A percentile compares a stretch with the other conserved stretches of the same genome.
Conservation (phyloP, 1,139 yeast genomes). For the Diutina mesorugosa region DNA sequence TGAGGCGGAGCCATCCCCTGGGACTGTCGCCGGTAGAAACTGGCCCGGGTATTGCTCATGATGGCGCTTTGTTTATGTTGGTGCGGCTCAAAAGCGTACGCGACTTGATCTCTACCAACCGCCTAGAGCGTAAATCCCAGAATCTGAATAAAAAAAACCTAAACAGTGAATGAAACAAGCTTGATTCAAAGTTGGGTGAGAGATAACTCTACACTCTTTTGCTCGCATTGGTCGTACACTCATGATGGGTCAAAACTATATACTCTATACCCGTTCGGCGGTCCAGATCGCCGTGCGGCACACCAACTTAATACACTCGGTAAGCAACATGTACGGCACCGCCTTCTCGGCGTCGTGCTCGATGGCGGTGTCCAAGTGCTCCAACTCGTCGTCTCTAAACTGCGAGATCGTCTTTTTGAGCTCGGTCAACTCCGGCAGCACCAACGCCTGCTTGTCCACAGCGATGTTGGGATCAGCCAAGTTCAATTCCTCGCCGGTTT, state of each 20-base stretch:
- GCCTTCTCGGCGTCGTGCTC: conserved; percentile 88
- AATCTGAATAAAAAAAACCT: too few species aligned
- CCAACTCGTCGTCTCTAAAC: conserved; percentile 91
- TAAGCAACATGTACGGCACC: conserved; percentile 76
- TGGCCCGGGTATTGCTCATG: not conserved
- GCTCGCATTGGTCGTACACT: not conserved
- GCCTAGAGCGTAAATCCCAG: not conserved
- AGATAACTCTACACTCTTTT: too few species aligned
- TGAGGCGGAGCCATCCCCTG: not conserved
- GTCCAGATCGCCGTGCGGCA: conserved; percentile 86
- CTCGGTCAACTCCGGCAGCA: conserved; percentile 41
- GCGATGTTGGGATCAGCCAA: conserved; percentile 13
- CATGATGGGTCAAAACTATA: not conserved
- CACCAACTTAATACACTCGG: conserved; percentile 74
- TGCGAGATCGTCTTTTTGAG: conserved; percentile 54
- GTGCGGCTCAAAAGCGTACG: not conserved
- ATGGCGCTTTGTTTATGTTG: not conserved
- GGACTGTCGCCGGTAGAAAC: not conserved
- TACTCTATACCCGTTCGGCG: conserved; percentile 58
- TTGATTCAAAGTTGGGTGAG: too few species aligned
- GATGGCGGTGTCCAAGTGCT: conserved; percentile 89
- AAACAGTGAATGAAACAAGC: too few species aligned
- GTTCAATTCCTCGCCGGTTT: conserved; percentile 19
- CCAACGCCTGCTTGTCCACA: conserved; percentile 9
- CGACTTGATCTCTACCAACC: not conserved